A percentile compares a stretch with the other conserved stretches of the same genome.
Evolutionary conservation across 2,329 filamentous ascomycete species (phyloP).

Genomic region (Albifimbria verrucaria): DNA sequence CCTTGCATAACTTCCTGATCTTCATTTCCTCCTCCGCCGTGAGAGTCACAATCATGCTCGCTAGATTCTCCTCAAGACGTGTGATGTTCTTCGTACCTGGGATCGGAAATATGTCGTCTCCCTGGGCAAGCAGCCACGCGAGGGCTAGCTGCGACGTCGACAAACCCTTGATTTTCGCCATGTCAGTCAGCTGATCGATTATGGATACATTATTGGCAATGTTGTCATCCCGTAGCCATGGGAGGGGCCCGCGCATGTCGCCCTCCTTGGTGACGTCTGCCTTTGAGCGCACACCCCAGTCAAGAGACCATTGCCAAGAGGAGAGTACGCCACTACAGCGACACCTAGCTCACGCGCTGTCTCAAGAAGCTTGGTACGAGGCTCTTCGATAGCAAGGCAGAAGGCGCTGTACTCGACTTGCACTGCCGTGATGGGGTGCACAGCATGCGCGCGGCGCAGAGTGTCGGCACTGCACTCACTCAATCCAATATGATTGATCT

Average conservation of each 20-base stretch:
- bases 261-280: slow-evolving; percentile 36
- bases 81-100: not conserved
- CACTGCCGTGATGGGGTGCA: slow-evolving; percentile 47
- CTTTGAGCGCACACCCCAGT: slow-evolving; percentile 42
- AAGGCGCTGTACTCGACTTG: slow-evolving; percentile 55
- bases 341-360: slow-evolving; percentile 58
- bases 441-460: slow-evolving; percentile 45
- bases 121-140: slow-evolving; percentile 1
- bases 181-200: not conserved
- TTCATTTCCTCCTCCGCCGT: not conserved
- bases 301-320: slow-evolving; percentile 57
- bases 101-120: not conserved
- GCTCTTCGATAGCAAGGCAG: slow-evolving; percentile 55
- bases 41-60: not conserved
- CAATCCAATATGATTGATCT: slow-evolving; percentile 52
- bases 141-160: not conserved
- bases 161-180: not conserved
- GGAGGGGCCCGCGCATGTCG: not conserved
- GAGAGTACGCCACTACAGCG: slow-evolving; percentile 54
- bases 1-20: not conserved
- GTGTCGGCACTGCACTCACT: slow-evolving; percentile 42
- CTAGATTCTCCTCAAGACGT: not conserved
- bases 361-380: slow-evolving; percentile 42
- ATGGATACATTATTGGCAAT: not conserved
- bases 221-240: not conserved